Percentiles rank a stretch among this genome's conserved stretches.
Evolutionary conservation across 1,139 yeast species (phyloP).

Genomic region (Candida freyschussii): DNA sequence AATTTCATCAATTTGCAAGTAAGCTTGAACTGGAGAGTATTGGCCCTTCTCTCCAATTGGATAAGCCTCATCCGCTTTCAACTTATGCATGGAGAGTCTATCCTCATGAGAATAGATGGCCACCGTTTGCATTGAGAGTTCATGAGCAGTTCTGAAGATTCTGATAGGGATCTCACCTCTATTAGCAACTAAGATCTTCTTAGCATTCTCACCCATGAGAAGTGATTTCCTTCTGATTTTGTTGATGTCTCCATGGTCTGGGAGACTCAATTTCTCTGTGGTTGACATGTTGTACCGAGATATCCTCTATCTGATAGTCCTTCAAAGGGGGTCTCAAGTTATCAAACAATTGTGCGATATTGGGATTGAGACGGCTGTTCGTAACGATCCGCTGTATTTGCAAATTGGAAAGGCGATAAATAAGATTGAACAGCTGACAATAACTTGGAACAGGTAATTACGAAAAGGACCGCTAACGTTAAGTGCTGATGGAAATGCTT

Average conservation of each 20-base stretch:
- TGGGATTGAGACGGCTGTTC: too few relatives aligned
- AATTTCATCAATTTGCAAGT: slow-evolving; percentile 92
- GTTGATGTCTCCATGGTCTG: slow-evolving; percentile 32
- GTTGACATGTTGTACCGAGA: too few relatives aligned
- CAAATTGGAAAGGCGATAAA: too few relatives aligned
- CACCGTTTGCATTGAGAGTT: slow-evolving; percentile 94
- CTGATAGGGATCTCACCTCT: slow-evolving; percentile 92
- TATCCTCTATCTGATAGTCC: too few relatives aligned
- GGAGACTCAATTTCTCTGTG: too few relatives aligned
- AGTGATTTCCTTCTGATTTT: slow-evolving; percentile 56
- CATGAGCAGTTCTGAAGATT: slow-evolving; percentile 96
- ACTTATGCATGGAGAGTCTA: slow-evolving; percentile 88
- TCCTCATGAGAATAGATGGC: slow-evolving; percentile 98
- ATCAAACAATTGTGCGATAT: too few relatives aligned
- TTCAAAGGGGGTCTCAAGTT: too few relatives aligned
- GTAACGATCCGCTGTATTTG: too few relatives aligned
- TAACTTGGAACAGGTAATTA: too few relatives aligned
- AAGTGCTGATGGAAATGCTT: too few relatives aligned
- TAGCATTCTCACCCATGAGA: slow-evolving; percentile 38
- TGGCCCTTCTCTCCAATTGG: slow-evolving; percentile 89
- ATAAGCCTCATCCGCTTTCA: slow-evolving; percentile 90
- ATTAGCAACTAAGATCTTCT: slow-evolving; percentile 85
- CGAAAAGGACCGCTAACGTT: too few relatives aligned
- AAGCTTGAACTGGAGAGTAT: slow-evolving; percentile 93
- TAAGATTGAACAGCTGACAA: too few relatives aligned